Evolutionary conservation across 225 moss, liverwort and hornwort genomes (phyloP).

Genomic region (Ulota crispa): DNA sequence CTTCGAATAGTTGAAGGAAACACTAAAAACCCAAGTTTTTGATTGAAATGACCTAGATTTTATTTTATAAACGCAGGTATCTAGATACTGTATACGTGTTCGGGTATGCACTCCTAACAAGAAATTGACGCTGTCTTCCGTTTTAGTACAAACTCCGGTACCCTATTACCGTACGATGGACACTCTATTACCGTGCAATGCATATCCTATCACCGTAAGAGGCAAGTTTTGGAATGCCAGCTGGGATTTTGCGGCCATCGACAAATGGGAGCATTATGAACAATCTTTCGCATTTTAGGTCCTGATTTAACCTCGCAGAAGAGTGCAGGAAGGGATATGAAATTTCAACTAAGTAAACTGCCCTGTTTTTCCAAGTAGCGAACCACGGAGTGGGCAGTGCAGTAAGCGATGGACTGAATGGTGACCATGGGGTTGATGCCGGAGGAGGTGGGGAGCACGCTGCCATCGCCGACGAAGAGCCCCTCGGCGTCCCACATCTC

Average conservation of each 20-base stretch:
- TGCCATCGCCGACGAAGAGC: slow-evolving; percentile 73
- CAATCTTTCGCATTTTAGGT: neutral
- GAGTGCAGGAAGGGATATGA: neutral
- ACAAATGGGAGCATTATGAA: too few species aligned
- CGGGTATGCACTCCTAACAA: neutral
- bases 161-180: too few species aligned
- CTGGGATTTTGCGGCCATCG: too few species aligned
- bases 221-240: too few species aligned
- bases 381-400: slow-evolving; percentile 55
- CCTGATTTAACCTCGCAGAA: neutral
- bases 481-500: slow-evolving; percentile 79
- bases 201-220: too few species aligned
- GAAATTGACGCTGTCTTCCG: too few species aligned
- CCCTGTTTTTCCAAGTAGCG: neutral
- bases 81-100: neutral
- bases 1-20: too few species aligned
- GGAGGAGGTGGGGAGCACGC: slow-evolving; percentile 76
- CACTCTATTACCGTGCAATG: too few species aligned
- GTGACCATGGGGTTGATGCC: slow-evolving; percentile 95
- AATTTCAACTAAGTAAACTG: neutral
- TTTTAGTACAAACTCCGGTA: too few species aligned
- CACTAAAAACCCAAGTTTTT: too few species aligned
- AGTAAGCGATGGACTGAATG: slow-evolving; percentile 70
- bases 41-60: too few species aligned
- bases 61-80: too few species aligned